phyloP scores from a whole-genome alignment of 2,329 filamentous ascomycete genomes.

The Exophiala lecanii-corni region DNA sequence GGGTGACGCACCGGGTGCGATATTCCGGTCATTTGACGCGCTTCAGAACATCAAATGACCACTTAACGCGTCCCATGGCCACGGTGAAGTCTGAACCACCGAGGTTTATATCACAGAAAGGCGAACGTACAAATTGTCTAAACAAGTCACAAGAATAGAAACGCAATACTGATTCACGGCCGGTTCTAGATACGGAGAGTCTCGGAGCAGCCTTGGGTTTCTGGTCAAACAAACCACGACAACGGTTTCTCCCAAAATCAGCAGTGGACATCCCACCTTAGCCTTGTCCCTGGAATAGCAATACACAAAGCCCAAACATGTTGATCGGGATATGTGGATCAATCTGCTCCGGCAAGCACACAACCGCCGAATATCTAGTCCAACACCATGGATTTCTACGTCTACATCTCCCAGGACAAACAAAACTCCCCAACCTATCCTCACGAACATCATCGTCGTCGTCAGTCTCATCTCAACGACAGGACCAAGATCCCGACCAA shows the following conservation, averaged over 20 bases:
- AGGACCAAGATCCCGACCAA: not conserved
- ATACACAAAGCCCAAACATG: too few relatives aligned
- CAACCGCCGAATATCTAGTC: slow-evolving; percentile 81
- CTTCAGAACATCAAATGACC: slow-evolving; percentile 13
- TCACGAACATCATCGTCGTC: slow-evolving; percentile 10
- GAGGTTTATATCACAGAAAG: not conserved
- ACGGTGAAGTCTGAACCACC: too few relatives aligned
- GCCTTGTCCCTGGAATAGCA: too few relatives aligned
- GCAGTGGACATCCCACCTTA: too few relatives aligned
- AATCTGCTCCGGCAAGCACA: slow-evolving; percentile 88
- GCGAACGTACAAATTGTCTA: too few relatives aligned
- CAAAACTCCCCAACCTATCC: slow-evolving; percentile 32
- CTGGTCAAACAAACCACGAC: too few relatives aligned
- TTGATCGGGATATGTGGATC: slow-evolving; percentile 52
- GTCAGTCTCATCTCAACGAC: not conserved
- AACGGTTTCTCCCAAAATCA: too few relatives aligned
- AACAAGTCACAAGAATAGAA: too few relatives aligned
- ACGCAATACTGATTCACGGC: too few relatives aligned
- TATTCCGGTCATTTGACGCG: slow-evolving; percentile 11
- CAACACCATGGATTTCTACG: slow-evolving; percentile 76
- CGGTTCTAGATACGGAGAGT: too few relatives aligned
- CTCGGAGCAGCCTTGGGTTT: too few relatives aligned
- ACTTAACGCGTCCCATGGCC: slow-evolving; percentile 19
- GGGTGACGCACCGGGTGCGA: not conserved
- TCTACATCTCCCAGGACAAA: slow-evolving; percentile 54